Evolutionary conservation across 176 grass and related monocot genomes (phyloP), one percentile per base, ranked within the genome.

Genomic region (Tillandsia leiboldiana): DNA sequence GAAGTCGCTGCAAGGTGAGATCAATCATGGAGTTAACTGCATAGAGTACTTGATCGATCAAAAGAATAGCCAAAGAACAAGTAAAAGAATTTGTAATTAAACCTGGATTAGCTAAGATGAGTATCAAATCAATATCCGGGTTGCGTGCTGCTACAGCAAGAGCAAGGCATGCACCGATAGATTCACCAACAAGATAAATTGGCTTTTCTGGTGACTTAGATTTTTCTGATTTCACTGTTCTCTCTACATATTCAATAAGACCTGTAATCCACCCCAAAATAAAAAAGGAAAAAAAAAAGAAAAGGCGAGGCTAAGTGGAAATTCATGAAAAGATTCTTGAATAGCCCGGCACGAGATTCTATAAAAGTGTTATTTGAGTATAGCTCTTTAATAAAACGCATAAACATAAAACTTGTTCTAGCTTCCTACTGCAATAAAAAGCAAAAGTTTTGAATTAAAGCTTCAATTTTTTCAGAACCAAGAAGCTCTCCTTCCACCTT

Each of bases 101-200:
- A 97, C 89, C 89, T 97, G 89, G 89, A 79, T 96, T 96, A 27
- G 87, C 81, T 74, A 96, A 77, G 67, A 92, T 75, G 42, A 96
- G 54, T 54, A 92, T 64, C 56, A 92, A 72, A 80, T 96, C 89
- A 64, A 78, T 73, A 61, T 87, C 49, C 50, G 58, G 81, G 74
- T 90, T 96, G 66, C 81, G 81, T 1, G 73, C 83, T 13, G 93
- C 93, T 29, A 96, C 83, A 1, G 93, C 83, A 20, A 96, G 82
- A 67, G 89, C 93, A 77, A 97, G 56, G 66, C 89, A 97, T 2
- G 86, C 86, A 61, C 93, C 93, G n/a, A 97, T 64, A 20, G 89
- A 90, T 48, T 97, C 89, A 59, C 89, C 93, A 74, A 85, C 50
- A 12, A 97, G 72, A 79, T 97, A 97, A 22, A 97, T 70, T 75